Conservation (phyloP, 176 grass and related monocot species). For the Oryza punctata region DNA sequence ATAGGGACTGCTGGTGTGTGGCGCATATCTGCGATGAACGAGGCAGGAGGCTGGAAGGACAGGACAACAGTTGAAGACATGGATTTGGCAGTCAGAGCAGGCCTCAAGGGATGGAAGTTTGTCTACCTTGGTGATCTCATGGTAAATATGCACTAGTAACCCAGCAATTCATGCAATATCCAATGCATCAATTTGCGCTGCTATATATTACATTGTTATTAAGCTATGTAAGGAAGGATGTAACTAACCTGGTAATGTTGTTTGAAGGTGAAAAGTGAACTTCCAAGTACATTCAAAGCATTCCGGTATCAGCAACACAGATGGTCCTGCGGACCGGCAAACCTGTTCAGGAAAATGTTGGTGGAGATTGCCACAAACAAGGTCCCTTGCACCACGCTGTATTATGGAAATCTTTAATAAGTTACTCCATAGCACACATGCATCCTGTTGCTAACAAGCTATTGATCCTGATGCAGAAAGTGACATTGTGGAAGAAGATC, state of each 20-base stretch:
- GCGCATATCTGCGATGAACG: constrained; percentile 67
- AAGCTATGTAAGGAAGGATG: neutral
- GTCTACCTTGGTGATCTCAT: constrained; percentile 66
- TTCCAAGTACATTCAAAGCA: constrained; percentile 80
- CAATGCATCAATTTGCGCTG: neutral
- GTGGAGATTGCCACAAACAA: constrained; percentile 78
- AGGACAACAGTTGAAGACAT: constrained; percentile 81
- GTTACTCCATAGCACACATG: neutral
- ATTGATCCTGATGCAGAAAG: constrained; percentile 59
- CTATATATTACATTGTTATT: neutral
- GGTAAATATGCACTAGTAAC: constrained; percentile 40
- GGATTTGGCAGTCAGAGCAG: constrained; percentile 78
- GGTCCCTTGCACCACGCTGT: constrained; percentile 38
- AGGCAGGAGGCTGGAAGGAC: constrained; percentile 82
- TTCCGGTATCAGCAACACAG: constrained; percentile 80
- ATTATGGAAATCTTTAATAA: neutral
- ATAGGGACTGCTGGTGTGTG: constrained; percentile 74
- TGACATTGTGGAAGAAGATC: constrained; percentile 74
- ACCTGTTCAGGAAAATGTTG: constrained; percentile 80
- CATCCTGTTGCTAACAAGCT: constrained; percentile 23
- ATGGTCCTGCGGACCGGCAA: constrained; percentile 81
- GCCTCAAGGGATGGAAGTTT: constrained; percentile 80
- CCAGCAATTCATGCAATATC: neutral
- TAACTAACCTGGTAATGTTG: neutral
- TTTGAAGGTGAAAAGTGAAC: constrained; percentile 76